phyloP scores from a whole-genome alignment of 2,329 filamentous ascomycete genomes.

The Stagonosporopsis vannaccii region DNA sequence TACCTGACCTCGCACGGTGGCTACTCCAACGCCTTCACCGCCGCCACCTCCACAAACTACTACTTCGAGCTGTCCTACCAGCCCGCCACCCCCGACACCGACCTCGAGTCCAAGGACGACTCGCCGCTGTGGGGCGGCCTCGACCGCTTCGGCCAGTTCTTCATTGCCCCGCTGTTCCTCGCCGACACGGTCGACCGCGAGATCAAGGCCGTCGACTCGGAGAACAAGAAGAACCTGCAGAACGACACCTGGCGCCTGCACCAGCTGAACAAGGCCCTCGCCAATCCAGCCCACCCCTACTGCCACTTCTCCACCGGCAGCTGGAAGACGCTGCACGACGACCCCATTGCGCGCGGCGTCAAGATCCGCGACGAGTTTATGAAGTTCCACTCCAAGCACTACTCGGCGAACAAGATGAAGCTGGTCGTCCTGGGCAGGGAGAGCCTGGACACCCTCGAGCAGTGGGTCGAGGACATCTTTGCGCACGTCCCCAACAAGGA shows the following conservation, averaged over 20 bases:
- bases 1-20: constrained; percentile 91
- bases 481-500: constrained; percentile 82
- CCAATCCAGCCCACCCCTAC: constrained; percentile 86
- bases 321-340: constrained; percentile 82
- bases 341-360: constrained; percentile 78
- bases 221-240: constrained; percentile 97
- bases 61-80: constrained; percentile 94
- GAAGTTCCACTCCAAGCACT: constrained; percentile 86
- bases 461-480: constrained; percentile 86
- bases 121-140: constrained; percentile 81
- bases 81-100: constrained; percentile 43
- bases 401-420: constrained; percentile 95
- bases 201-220: constrained; percentile 87
- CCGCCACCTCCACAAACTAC: constrained; percentile 93
- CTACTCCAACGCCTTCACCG: constrained; percentile 94
- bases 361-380: constrained; percentile 92
- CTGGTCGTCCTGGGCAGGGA: constrained; percentile 85
- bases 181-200: constrained; percentile 86
- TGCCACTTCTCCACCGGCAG: constrained; percentile 93
- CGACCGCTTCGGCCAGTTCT: constrained; percentile 93
- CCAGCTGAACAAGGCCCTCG: constrained; percentile 87
- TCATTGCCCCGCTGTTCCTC: constrained; percentile 86
- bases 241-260: constrained; percentile 87
- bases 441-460: constrained; percentile 79
- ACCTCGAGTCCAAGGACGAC: constrained; percentile 47